Percentiles rank a stretch among this genome's conserved stretches.
phyloP scores from a whole-genome alignment of 2,329 filamentous ascomycete genomes.

The Verticillium dahliae region DNA sequence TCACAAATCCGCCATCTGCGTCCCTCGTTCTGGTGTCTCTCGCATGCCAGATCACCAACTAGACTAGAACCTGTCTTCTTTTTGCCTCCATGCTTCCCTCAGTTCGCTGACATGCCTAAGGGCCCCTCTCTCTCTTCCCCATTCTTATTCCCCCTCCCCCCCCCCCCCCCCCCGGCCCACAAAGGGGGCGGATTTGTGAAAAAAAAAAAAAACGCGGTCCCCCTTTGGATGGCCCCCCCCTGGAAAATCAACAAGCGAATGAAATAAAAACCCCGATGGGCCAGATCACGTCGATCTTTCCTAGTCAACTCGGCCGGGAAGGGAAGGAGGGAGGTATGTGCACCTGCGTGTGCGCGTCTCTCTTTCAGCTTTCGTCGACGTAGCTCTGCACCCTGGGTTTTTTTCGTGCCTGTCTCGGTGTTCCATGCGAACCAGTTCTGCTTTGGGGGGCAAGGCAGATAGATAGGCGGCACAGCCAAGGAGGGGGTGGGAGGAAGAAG shows the following conservation, averaged over 20 bases:
- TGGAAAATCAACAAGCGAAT: too few species aligned
- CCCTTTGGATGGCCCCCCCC: too few species aligned
- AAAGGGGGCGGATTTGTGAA: too few species aligned
- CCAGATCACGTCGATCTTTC: neutral
- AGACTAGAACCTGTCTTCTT: neutral
- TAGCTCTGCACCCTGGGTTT: neutral
- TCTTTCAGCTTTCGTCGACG: neutral
- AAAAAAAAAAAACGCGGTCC: too few species aligned
- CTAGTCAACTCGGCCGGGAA: neutral
- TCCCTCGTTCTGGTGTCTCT: neutral
- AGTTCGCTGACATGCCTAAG: neutral
- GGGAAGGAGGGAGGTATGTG: neutral
- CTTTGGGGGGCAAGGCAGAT: neutral
- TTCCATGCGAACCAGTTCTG: neutral
- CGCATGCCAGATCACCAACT: neutral
- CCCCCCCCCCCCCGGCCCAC: too few species aligned
- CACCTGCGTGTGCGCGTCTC: neutral
- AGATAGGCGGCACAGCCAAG: neutral
- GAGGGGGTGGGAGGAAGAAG: neutral
- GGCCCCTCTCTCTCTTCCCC: neutral
- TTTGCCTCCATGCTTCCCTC: neutral
- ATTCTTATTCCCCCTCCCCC: too few species aligned
- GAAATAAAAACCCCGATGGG: too few species aligned
- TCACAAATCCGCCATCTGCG: neutral
- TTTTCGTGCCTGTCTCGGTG: too few species aligned